Conservation (phyloP, 2,329 filamentous ascomycete genomes). For the Aureobasidium pullulans region DNA sequence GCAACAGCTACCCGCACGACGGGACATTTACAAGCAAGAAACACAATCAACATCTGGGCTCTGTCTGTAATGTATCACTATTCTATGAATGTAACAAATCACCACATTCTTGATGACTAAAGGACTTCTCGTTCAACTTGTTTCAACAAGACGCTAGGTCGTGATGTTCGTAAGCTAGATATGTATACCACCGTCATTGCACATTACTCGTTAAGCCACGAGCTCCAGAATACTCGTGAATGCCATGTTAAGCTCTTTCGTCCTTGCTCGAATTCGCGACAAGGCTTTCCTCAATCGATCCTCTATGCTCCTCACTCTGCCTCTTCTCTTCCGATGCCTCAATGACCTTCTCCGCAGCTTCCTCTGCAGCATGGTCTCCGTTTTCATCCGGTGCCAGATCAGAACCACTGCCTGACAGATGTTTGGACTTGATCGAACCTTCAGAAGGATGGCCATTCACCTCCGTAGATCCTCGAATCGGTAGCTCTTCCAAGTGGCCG, state of each 20-base stretch:
- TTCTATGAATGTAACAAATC: not conserved
- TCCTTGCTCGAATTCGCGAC: not conserved
- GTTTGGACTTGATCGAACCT: not conserved
- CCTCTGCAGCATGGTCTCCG: not conserved
- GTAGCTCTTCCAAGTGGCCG: not conserved
- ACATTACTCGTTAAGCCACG: not conserved
- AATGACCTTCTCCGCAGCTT: not conserved
- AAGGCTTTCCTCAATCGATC: not conserved
- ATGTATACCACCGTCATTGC: not conserved
- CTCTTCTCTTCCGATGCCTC: not conserved
- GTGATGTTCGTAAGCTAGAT: not conserved
- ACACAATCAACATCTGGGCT: no score
- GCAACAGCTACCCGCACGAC: no score
- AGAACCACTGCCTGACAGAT: not conserved
- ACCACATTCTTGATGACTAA: not conserved
- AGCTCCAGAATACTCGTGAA: not conserved
- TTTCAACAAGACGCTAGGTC: not conserved
- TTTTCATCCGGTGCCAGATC: not conserved
- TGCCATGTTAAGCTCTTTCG: not conserved
- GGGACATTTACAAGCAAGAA: no score
- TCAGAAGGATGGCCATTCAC: not conserved
- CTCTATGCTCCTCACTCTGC: not conserved
- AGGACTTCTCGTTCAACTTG: no score
- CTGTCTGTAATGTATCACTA: no score
- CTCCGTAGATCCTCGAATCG: not conserved